Evolutionary conservation across 2,329 filamentous ascomycete species (phyloP), one percentile per base, ranked within the genome.

Genomic region (Trichoderma citrinoviride): DNA sequence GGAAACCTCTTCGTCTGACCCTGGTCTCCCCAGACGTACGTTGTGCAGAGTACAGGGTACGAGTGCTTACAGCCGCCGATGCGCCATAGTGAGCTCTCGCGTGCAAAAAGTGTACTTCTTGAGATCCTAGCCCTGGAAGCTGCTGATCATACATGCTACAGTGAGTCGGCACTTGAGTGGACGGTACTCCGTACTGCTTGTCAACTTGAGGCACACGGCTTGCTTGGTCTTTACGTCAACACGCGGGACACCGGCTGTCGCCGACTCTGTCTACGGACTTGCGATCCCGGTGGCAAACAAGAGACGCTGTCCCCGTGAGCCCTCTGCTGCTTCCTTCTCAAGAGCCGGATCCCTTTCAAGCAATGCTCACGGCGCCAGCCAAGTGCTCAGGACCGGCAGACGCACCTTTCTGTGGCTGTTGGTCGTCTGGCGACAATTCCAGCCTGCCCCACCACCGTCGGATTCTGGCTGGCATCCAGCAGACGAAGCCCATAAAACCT

Each of bases 391-490:
- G 47, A 53, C 40, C 25, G n/a, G 27, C 40, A 23, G 14, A 41
- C 37, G 37, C 43, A 37, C 10, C 0, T 37, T 14, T 44, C 7
- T 61, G 58, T 46, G 50, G 50, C 52, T 49, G 60, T 27, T 63
- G 50, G 50, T 41, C 52, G 52, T 44, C 29, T 43, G 47, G 61
- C 60, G 44, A 64, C 21, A 47, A 41, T 47, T 27, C 58, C 14
- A 61, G 47, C 44, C 43, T n/a, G 53, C 64, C 64, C 64, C 64
- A 66, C 64, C 60, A 27, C 64, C 64, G 64, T 66, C 64, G 58
- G 47, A 66, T 66, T 65, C 44, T 37, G 49, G 33, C 33, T 37
- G 33, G 10, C 33, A 37, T 43, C 50, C 29, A 62, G 40, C 46
- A 53, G 33, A 21, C 15, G 47, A 63, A 60, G 23, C 50, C 7